Evolutionary conservation across 2,329 filamentous ascomycete species (phyloP).

Genomic region (Fusarium equiseti): DNA sequence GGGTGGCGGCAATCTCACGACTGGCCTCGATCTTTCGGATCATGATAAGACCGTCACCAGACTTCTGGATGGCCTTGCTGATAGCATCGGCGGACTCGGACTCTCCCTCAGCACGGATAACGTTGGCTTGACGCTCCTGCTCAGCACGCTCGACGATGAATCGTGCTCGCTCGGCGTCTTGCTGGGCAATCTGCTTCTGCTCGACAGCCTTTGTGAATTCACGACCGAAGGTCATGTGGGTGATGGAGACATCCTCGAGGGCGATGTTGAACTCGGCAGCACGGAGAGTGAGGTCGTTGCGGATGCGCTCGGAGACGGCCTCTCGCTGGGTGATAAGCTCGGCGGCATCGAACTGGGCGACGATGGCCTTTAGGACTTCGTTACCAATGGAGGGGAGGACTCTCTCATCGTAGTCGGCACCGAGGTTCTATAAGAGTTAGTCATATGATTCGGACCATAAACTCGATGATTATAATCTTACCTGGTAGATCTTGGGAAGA

Average conservation of each 20-base stretch:
- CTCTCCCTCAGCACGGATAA: conserved; percentile 97
- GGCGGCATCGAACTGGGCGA: conserved; percentile 97
- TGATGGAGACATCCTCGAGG: conserved; percentile 98
- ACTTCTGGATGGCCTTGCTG: conserved; percentile 91
- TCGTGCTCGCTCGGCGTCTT: conserved; percentile 95
- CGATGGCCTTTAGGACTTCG: conserved; percentile 98
- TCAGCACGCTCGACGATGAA: conserved; percentile 99
- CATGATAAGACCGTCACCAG: conserved; percentile 92
- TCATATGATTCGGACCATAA: background rate
- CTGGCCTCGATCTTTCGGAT: conserved; percentile 98
- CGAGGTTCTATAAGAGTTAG: conserved; percentile 78
- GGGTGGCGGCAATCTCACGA: conserved; percentile 91
- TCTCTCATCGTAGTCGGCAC: conserved; percentile 97
- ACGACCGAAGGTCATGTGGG: conserved; percentile 99
- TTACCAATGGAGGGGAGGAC: conserved; percentile 99
- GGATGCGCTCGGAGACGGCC: conserved; percentile 95
- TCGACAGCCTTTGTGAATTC: conserved; percentile 99
- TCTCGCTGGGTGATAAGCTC: conserved; percentile 99
- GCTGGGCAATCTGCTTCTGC: conserved; percentile 99
- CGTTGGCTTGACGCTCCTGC: conserved; percentile 98
- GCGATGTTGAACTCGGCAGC: conserved; percentile 98
- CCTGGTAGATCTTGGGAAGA: conserved; percentile 98
- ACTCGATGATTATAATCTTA: conserved; percentile 54
- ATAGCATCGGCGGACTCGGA: conserved; percentile 97
- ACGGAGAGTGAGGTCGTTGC: conserved; percentile 88